Conservation (phyloP, 805 yeast species). For the Brettanomyces anomalus region DNA sequence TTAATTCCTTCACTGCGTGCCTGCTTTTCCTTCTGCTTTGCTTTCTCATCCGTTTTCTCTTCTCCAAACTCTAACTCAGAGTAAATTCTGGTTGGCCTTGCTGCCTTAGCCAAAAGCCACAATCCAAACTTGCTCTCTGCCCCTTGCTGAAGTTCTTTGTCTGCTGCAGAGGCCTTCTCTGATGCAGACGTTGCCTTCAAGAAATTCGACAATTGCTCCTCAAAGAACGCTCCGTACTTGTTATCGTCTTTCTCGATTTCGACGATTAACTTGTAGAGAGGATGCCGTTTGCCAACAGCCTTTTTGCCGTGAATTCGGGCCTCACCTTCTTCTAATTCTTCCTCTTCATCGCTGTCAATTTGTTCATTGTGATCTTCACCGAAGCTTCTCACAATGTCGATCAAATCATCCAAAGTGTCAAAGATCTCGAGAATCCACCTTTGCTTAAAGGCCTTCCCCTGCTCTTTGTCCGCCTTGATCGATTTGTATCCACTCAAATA, state of each 20-base stretch:
- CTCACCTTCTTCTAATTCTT: constrained; percentile 25
- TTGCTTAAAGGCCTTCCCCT: constrained; percentile 13
- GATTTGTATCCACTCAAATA: constrained; percentile 30
- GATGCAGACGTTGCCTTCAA: constrained; percentile 10
- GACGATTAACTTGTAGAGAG: constrained; percentile 33
- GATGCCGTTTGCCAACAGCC: constrained; percentile 40
- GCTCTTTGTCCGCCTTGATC: constrained; percentile 14
- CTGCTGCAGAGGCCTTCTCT: constrained; percentile 5
- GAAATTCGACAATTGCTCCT: constrained; percentile 31
- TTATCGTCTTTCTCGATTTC: not conserved
- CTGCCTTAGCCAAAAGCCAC: constrained; percentile 55
- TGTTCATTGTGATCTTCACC: constrained; percentile 54
- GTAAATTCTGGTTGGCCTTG: constrained; percentile 45
- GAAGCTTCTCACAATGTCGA: constrained; percentile 60
- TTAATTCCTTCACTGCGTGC: constrained; percentile 43
- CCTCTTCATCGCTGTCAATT: constrained; percentile 49
- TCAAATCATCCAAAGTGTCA: constrained; percentile 53
- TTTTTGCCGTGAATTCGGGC: constrained; percentile 9
- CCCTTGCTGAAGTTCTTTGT: constrained; percentile 7
- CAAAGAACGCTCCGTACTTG: constrained; percentile 47
- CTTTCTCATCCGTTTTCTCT: constrained; percentile 12
- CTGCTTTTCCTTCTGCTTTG: constrained; percentile 28
- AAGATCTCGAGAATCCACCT: constrained; percentile 39
- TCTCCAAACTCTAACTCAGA: constrained; percentile 51
- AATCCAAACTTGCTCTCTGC: constrained; percentile 51